phyloP scores from a whole-genome alignment of 106 monocot species.

The Hemerocallis citrina region DNA sequence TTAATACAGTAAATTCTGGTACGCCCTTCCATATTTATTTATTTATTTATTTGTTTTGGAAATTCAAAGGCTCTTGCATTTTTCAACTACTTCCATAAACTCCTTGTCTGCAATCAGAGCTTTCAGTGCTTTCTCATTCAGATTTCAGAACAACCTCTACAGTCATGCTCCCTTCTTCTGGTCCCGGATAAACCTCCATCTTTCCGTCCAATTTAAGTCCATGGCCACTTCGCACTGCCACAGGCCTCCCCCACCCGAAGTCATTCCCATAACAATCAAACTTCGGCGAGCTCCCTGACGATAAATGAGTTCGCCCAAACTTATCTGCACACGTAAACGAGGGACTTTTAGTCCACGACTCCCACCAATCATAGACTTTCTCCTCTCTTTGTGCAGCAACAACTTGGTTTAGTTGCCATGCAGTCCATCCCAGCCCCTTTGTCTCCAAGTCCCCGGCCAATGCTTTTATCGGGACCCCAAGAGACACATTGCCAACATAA shows the following conservation, averaged over 20 bases:
- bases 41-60: too few relatives aligned
- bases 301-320: not conserved
- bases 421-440: not conserved
- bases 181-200: not conserved
- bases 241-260: conserved; percentile 3
- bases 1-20: too few relatives aligned
- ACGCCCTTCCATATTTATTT: too few relatives aligned
- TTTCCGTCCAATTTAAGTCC: not conserved
- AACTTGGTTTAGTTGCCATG: not conserved
- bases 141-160: not conserved
- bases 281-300: not conserved
- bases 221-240: not conserved
- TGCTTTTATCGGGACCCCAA: not conserved
- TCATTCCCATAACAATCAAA: conserved; percentile 2
- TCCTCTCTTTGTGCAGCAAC: not conserved
- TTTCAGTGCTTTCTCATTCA: not conserved
- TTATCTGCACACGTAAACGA: not conserved
- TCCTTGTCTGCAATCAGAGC: not conserved
- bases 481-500: not conserved
- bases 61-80: too few relatives aligned
- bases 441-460: not conserved
- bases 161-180: not conserved
- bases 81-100: conserved; percentile 2
- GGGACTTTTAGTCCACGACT: not conserved
- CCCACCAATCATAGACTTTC: not conserved